These are phyloP conservation scores for Coemansia sp. DNA, from an alignment of 371 early-diverging fungal species.

Conservation along the genomic window DNA sequence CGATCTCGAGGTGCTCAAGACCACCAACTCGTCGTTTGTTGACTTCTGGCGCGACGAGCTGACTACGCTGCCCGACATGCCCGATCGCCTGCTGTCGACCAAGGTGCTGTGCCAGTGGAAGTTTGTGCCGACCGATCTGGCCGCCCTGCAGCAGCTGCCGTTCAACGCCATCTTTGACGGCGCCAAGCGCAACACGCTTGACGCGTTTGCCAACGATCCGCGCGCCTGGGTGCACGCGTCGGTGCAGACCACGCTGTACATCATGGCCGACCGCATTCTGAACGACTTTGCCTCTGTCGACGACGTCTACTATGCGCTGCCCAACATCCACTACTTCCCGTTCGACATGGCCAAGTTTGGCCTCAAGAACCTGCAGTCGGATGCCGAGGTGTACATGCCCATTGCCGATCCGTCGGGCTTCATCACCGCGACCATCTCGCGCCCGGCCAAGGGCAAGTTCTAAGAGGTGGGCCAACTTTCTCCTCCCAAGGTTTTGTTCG, in stretches of 20 bases:
- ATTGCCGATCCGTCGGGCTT: conserved; percentile 73
- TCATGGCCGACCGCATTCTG: conserved; percentile 63
- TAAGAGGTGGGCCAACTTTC: neutral
- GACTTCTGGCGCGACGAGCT: conserved; percentile 75
- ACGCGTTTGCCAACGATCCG: conserved; percentile 45
- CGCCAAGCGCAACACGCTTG: conserved; percentile 48
- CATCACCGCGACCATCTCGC: conserved; percentile 72
- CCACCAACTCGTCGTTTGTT: conserved; percentile 79
- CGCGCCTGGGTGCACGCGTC: conserved; percentile 51
- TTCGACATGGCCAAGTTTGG: conserved; percentile 75
- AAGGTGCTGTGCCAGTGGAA: conserved; percentile 67
- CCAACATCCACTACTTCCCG: conserved; percentile 83
- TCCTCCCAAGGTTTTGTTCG: conserved; percentile 12
- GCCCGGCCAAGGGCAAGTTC: conserved; percentile 47
- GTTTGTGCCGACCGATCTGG: conserved; percentile 16
- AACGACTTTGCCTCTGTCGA: conserved; percentile 62
- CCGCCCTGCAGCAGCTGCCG: conserved; percentile 22
- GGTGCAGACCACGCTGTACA: conserved; percentile 46
- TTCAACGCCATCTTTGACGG: conserved; percentile 43
- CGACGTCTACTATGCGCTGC: conserved; percentile 72
- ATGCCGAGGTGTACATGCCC: conserved; percentile 70
- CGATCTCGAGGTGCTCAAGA: conserved; percentile 49
- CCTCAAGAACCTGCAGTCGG: conserved; percentile 60
- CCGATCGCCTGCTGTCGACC: conserved; percentile 83
- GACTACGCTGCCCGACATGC: conserved; percentile 71